phyloP scores from a whole-genome alignment of 768 basidiomycete species.

The Basidioascus undulatus region DNA sequence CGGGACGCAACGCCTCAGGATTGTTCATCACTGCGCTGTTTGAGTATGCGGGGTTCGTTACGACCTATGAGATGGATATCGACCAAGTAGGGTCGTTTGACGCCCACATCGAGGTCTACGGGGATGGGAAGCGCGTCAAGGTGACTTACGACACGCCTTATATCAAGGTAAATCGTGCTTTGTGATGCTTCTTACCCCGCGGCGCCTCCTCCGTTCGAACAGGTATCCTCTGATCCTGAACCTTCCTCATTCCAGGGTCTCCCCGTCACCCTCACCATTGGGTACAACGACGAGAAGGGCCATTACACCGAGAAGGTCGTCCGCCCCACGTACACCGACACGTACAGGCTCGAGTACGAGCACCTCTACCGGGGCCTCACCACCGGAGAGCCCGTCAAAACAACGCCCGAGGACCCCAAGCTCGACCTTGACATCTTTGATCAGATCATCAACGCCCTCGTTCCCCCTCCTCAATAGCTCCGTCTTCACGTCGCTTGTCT shows the following conservation, averaged over 20 bases:
- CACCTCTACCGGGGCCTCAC: slow-evolving; percentile 11
- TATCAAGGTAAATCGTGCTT: no score
- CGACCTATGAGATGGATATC: slow-evolving; percentile 14
- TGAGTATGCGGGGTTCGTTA: slow-evolving; percentile 12
- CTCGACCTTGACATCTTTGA: no score
- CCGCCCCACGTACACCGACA: slow-evolving; percentile 14
- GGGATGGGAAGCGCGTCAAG: slow-evolving; percentile 12
- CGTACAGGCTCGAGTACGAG: slow-evolving; percentile 14
- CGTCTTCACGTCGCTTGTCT: no score
- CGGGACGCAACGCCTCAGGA: not conserved
- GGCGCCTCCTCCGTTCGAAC: no score
- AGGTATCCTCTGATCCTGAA: no score
- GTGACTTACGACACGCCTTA: no score
- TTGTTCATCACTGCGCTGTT: slow-evolving; percentile 7
- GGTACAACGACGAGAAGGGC: slow-evolving; percentile 6
- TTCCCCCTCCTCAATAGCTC: no score
- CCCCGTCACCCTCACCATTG: slow-evolving; percentile 12
- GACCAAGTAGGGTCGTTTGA: slow-evolving; percentile 14
- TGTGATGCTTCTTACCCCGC: no score
- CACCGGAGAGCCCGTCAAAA: slow-evolving; percentile 11
- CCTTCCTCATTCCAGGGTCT: no score
- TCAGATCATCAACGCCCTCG: no score
- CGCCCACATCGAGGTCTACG: slow-evolving; percentile 16
- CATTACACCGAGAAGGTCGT: slow-evolving; percentile 12
- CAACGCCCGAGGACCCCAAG: slow-evolving; percentile 14